Conservation (phyloP, 2,329 filamentous ascomycete genomes). For the Nemania sp. region DNA sequence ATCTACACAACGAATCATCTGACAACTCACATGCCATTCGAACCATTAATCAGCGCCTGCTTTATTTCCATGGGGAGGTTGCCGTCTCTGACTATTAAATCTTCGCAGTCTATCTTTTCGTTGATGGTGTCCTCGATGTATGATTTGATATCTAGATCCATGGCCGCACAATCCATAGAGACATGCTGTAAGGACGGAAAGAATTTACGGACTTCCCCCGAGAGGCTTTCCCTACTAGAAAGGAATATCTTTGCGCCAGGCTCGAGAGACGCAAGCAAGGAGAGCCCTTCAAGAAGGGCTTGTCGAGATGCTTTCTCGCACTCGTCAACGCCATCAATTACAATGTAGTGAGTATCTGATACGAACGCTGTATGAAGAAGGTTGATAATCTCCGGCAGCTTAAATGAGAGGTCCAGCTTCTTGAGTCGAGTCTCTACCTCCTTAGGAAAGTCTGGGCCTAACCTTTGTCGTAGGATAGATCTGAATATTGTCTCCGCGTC, state of each 20-base stretch:
- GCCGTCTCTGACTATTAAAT: not conserved
- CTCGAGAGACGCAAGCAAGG: too few species aligned
- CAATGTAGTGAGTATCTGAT: too few species aligned
- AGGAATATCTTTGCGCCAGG: too few species aligned
- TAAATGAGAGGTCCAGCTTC: too few species aligned
- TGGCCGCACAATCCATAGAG: not conserved
- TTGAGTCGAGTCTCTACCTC: too few species aligned
- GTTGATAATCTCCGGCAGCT: too few species aligned
- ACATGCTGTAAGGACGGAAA: not conserved
- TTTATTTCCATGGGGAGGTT: not conserved
- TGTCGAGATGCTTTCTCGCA: too few species aligned
- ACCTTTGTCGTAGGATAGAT: constrained; percentile 44
- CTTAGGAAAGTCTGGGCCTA: too few species aligned
- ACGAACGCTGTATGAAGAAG: too few species aligned
- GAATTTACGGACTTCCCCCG: not conserved
- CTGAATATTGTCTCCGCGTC: constrained; percentile 40
- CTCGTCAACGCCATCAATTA: not conserved
- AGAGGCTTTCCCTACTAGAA: constrained; percentile 8
- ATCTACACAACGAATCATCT: too few species aligned
- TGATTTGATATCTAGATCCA: not conserved
- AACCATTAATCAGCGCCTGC: not conserved
- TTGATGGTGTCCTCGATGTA: not conserved
- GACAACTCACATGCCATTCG: constrained; percentile 2
- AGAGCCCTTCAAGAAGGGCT: too few species aligned
- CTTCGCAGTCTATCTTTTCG: not conserved